These are phyloP conservation scores for Moricandia arvensis DNA, from an alignment of 345 rosid species.

Conservation along the genomic window DNA sequence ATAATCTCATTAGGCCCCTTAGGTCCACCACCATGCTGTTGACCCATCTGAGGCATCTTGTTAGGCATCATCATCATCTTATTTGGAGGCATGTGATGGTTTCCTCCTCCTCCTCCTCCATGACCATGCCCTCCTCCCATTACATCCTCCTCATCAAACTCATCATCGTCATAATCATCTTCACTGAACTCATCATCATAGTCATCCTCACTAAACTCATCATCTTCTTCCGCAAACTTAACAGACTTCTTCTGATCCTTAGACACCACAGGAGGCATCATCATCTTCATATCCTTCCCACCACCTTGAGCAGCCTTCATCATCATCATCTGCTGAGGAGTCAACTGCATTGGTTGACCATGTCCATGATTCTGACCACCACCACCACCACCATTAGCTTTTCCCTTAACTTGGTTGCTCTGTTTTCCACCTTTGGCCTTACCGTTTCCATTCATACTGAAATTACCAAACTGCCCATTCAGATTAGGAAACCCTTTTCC, in stretches of 20 bases:
- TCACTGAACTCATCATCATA: slow-evolving; percentile 42
- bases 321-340: slow-evolving; percentile 52
- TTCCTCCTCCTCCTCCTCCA: no score
- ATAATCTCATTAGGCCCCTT: slow-evolving; percentile 45
- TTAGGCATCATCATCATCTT: slow-evolving; percentile 45
- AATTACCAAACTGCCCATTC: no score
- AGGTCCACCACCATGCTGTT: slow-evolving; percentile 16
- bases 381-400: slow-evolving; percentile 18
- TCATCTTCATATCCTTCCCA: slow-evolving; percentile 33
- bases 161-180: slow-evolving; percentile 45
- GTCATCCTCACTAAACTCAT: slow-evolving; percentile 41
- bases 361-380: slow-evolving; percentile 32
- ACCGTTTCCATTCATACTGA: slow-evolving; percentile 25
- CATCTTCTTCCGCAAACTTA: slow-evolving; percentile 52
- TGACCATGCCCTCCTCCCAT: slow-evolving; percentile 43
- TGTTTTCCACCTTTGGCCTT: slow-evolving; percentile 35
- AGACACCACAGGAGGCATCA: slow-evolving; percentile 29
- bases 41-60: slow-evolving; percentile 37
- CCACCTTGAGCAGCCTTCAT: slow-evolving; percentile 36
- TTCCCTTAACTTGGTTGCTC: slow-evolving; percentile 25
- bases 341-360: slow-evolving; percentile 48
- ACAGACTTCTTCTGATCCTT: slow-evolving; percentile 71
- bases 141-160: slow-evolving; percentile 15
- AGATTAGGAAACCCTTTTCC: slow-evolving; percentile 46
- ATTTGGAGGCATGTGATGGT: slow-evolving; percentile 40